These are phyloP conservation scores for Phaeosphaeriaceae sp. DNA, from an alignment of 2,329 filamentous ascomycete genomes.

Conservation along the genomic window DNA sequence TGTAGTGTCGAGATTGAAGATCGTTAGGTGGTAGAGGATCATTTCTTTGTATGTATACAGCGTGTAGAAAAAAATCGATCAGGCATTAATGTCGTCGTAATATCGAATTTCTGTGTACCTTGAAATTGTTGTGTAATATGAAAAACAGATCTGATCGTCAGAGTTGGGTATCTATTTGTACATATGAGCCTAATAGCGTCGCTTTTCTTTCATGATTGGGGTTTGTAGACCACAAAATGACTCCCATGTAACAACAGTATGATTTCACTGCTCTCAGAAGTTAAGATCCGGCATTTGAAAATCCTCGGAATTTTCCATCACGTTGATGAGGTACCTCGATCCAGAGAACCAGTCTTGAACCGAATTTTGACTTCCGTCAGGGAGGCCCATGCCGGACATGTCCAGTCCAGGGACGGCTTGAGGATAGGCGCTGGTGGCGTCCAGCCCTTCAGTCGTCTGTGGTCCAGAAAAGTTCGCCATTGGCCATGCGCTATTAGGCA, in stretches of 20 bases:
- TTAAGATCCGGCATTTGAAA: constrained; percentile 39
- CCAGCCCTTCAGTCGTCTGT: constrained; percentile 9
- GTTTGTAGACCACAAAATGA: background rate
- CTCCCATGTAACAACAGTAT: background rate
- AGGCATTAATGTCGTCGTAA: background rate
- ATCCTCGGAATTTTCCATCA: constrained; percentile 66
- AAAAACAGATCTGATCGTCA: background rate
- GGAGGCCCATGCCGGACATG: constrained; percentile 13
- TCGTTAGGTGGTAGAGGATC: background rate
- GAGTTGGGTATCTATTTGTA: constrained; percentile 1
- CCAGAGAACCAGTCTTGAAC: constrained; percentile 72
- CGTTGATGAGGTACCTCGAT: constrained; percentile 68
- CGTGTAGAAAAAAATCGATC: background rate
- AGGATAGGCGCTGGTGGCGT: constrained; percentile 14
- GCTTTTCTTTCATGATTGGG: background rate
- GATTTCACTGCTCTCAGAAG: background rate
- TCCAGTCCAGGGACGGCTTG: constrained; percentile 5
- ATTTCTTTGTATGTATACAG: background rate
- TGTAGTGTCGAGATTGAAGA: background rate
- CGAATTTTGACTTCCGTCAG: constrained; percentile 48
- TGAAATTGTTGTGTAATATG: background rate
- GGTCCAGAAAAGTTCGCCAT: constrained; percentile 20
- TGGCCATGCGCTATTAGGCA: constrained; percentile 50
- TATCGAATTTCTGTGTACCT: background rate
- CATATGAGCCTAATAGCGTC: background rate